phyloP scores from a whole-genome alignment of 495 filamentous ascomycete species.

The Cetradonia linearis region DNA sequence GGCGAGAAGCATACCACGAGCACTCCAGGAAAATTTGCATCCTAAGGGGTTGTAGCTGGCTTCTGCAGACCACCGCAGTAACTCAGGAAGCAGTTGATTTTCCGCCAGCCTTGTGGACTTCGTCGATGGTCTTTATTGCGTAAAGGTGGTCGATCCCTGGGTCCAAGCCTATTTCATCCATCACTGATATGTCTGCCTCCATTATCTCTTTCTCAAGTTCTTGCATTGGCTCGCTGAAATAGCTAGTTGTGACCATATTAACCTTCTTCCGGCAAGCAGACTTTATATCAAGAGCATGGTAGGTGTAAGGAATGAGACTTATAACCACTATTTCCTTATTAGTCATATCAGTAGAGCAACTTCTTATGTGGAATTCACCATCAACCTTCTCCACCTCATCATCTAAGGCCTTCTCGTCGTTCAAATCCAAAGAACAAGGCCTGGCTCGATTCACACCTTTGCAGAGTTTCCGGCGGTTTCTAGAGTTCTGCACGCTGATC shows the following conservation, averaged over 20 bases:
- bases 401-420: constrained; percentile 61
- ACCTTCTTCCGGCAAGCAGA: constrained; percentile 88
- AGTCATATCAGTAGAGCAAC: not conserved
- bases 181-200: constrained; percentile 88
- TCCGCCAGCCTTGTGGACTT: constrained; percentile 69
- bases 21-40: constrained; percentile 90
- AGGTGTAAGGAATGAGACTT: constrained; percentile 84
- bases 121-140: constrained; percentile 79
- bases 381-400: constrained; percentile 66
- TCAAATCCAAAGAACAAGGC: constrained; percentile 77
- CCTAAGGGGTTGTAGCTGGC: constrained; percentile 68
- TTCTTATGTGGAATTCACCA: constrained; percentile 1
- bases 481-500: constrained; percentile 73
- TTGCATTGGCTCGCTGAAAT: constrained; percentile 85
- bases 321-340: constrained; percentile 44
- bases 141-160: constrained; percentile 67
- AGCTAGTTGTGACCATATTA: constrained; percentile 93
- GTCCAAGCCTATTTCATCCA: constrained; percentile 87
- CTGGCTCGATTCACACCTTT: constrained; percentile 58
- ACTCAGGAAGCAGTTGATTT: constrained; percentile 73
- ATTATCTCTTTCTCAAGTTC: constrained; percentile 76
- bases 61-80: constrained; percentile 76
- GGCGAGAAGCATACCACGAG: constrained; percentile 79
- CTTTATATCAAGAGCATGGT: constrained; percentile 85
- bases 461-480: constrained; percentile 64